Evolutionary conservation across 345 rosid species (phyloP), one percentile per base, ranked within the genome.

Genomic region (Populus pruinosa): DNA sequence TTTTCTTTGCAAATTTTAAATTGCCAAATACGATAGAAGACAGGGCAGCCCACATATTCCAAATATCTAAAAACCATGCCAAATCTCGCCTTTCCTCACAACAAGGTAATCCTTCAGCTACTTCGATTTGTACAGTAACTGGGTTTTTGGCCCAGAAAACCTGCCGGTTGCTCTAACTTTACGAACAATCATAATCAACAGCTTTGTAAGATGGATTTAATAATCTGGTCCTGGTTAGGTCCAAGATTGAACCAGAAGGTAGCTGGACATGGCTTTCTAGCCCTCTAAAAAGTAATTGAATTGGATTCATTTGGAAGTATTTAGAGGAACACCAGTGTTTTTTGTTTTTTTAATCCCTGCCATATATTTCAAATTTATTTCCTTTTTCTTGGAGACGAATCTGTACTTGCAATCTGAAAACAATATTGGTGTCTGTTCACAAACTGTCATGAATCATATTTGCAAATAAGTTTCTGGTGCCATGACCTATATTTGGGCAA

Each of bases 231-330:
- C 69, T 16, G 69, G 8, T 33, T 38, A 38, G 7, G 63, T 43
- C 18, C 35, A 44, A 64, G 65, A 69, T 53, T 76, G 72, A 39
- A 56, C 20, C 17, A 69, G 61, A 29, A 69, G 35, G 38, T 55
- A 66, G 44, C 70, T 72, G 41, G 64, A 21, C 72, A 33, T n/a
- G 62, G 79, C 31, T 63, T 73, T 47, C 41, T 29, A 63, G 72
- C 77, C 50, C 64, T 38, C 65, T 38, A 12, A 75, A 23, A 38
- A 20, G 55, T 33, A 33, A 33, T 33, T 83, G 75, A 65, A 91
- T 83, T 65, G 90, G 85, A 82, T 95, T 90, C 91, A 88, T 87
- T 75, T 89, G 98, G 86, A 90, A 4, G 36, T 33, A 33, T 33
- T 33, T 33, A 33, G 36, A 33, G 36, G 36, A 33, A 33, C 36